These are phyloP conservation scores for Irpex rosettiformis DNA, from an alignment of 1,284 basidiomycete species.

Conservation along the genomic window DNA sequence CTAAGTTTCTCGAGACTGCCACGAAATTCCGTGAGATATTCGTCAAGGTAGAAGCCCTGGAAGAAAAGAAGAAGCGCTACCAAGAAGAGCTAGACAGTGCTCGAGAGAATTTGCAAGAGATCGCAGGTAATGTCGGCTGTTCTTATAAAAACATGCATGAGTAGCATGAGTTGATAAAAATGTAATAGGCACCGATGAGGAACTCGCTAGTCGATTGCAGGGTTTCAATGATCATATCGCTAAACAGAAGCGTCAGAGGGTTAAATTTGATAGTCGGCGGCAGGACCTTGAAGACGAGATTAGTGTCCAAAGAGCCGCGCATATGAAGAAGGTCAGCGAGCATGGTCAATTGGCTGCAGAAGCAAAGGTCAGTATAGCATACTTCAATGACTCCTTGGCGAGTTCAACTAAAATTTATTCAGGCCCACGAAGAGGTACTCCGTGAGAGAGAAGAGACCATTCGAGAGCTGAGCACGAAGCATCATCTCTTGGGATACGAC, in stretches of 20 bases:
- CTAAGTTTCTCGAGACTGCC: conserved; percentile 80
- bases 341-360: conserved; percentile 64
- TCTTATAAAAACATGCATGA: background rate
- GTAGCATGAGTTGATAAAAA: background rate
- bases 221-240: conserved; percentile 73
- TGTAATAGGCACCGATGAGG: conserved; percentile 71
- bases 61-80: conserved; percentile 58
- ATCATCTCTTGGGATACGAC: conserved; percentile 75
- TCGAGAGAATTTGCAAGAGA: conserved; percentile 65
- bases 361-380: conserved; percentile 45
- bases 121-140: conserved; percentile 52
- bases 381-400: background rate
- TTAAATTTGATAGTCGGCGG: conserved; percentile 44
- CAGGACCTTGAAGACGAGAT: conserved; percentile 67
- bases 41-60: conserved; percentile 65
- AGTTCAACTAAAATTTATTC: conserved; percentile 6
- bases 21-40: conserved; percentile 85
- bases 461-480: conserved; percentile 62
- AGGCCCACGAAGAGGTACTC: conserved; percentile 79
- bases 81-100: conserved; percentile 60
- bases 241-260: conserved; percentile 48
- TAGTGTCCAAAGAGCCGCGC: conserved; percentile 44
- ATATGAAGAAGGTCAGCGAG: conserved; percentile 53
- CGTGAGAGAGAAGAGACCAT: conserved; percentile 73
- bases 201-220: conserved; percentile 63